Evolutionary conservation across 2,329 filamentous ascomycete species (phyloP), one percentile per base, ranked within the genome.

Genomic region (Polychaeton citri): DNA sequence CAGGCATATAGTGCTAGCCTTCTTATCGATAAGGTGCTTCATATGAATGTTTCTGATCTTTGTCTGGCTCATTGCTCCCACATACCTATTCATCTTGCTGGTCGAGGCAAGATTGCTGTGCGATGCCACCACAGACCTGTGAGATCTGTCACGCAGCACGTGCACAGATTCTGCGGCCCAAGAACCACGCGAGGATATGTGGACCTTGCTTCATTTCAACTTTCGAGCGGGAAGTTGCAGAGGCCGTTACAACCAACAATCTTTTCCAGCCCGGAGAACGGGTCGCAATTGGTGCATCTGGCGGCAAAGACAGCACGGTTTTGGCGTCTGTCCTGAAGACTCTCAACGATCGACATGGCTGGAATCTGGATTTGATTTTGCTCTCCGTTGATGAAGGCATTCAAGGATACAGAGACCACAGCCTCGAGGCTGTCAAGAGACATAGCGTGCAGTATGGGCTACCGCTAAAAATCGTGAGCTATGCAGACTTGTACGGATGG

Each of bases 341-440:
- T 0, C 67, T 98, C 3, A 96, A 98, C 50, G 84, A 93, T 56
- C 76, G 87, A 32, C 76, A 95, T 55, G 68, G 79, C 45, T 96
- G 96, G 57, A 83, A 81, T 1, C 65, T 98, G 4, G 76, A 96
- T 30, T 70, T 98, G 2, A 73, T 92, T 0, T 68, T 98, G 1
- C 69, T 98, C 30, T 92, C 83, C 42, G 88, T 98, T 50, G 90
- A 98, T 47, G 92, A 98, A 60, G 90, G 90, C 5, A 98, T 98
- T 64, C 90, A 83, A 50, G 90, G 90, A 5, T 98, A 98, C 54
- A 74, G 92, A 41, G 92, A 98, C 55, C 90, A 98, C 60, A 92
- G 83, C 33, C 66, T 98, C 13, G 87, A 96, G 61, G 96, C 90
- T 0, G 90, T 98, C 32, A 95, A 95, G 69, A 71, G 88, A 40